phyloP scores from a whole-genome alignment of 192 early-diverging fungal species.

The Gamsiella multidivaricata region DNA sequence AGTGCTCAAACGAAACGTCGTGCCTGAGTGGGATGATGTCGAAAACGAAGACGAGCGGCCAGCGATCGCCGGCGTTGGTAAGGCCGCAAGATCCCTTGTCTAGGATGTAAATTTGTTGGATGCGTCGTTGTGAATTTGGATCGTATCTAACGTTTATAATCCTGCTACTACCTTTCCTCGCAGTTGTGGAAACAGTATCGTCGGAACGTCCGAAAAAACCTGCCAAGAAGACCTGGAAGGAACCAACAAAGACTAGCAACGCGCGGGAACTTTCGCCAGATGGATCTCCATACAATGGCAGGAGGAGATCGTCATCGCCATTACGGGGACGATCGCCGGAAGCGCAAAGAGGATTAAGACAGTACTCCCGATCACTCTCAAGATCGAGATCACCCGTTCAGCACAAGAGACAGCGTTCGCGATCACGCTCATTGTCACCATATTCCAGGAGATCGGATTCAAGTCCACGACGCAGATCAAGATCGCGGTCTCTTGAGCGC shows the following conservation, averaged over 20 bases:
- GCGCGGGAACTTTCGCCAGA: conserved; percentile 17
- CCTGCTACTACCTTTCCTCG: neutral
- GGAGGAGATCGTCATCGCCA: conserved; percentile 24
- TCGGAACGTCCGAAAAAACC: conserved; percentile 17
- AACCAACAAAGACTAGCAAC: neutral
- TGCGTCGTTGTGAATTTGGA: no score
- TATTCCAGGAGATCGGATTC: neutral
- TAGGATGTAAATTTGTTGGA: no score
- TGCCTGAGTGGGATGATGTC: conserved; percentile 54
- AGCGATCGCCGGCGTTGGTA: conserved; percentile 48
- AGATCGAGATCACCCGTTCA: conserved; percentile 16
- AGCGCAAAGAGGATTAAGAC: neutral
- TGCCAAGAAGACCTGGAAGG: conserved; percentile 27
- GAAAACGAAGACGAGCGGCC: conserved; percentile 50
- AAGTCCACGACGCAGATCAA: conserved; percentile 8
- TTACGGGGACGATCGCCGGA: conserved; percentile 14
- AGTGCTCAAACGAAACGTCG: conserved; percentile 26
- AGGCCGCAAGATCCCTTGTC: neutral
- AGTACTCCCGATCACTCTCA: conserved; percentile 18
- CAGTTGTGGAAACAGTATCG: conserved; percentile 44
- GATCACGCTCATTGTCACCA: conserved; percentile 33
- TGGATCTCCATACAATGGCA: neutral
- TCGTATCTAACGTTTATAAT: neutral
- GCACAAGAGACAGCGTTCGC: conserved; percentile 23
- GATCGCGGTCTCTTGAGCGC: conserved; percentile 18